Conservation (phyloP, 305 asterid species). For the Fraxinus latifolia region DNA sequence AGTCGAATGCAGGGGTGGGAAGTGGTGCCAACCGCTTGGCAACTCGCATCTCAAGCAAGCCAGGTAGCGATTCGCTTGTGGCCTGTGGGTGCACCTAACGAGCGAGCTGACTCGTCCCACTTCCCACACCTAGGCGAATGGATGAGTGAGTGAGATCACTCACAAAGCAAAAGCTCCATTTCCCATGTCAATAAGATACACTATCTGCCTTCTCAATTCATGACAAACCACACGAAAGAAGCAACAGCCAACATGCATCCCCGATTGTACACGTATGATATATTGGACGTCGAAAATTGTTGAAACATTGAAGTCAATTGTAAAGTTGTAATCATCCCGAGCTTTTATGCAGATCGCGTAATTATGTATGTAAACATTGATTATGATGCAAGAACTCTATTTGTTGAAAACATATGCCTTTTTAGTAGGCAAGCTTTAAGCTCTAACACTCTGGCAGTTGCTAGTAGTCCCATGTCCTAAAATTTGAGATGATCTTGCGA, state of each 20-base stretch:
- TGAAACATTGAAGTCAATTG: neutral
- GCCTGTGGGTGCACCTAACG: neutral
- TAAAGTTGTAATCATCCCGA: neutral
- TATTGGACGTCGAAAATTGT: neutral
- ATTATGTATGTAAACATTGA: neutral
- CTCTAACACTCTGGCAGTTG: neutral
- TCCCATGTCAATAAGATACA: neutral
- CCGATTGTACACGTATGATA: neutral
- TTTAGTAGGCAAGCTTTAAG: neutral
- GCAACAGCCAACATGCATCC: neutral
- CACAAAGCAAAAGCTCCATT: neutral
- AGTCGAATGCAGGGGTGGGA: neutral
- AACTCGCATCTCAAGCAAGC: neutral
- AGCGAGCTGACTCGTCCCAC: neutral
- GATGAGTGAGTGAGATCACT: neutral
- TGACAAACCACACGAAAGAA: neutral
- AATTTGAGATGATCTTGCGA: neutral
- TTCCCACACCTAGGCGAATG: neutral
- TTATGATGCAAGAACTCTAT: neutral
- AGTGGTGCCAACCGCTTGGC: neutral
- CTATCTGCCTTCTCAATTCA: neutral
- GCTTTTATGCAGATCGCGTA: neutral
- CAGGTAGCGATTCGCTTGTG: neutral
- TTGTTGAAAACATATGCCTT: neutral
- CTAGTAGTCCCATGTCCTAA: neutral